These are phyloP conservation scores for Podaxis mareebaensis DNA, from an alignment of 768 basidiomycete genomes.

Conservation along the genomic window DNA sequence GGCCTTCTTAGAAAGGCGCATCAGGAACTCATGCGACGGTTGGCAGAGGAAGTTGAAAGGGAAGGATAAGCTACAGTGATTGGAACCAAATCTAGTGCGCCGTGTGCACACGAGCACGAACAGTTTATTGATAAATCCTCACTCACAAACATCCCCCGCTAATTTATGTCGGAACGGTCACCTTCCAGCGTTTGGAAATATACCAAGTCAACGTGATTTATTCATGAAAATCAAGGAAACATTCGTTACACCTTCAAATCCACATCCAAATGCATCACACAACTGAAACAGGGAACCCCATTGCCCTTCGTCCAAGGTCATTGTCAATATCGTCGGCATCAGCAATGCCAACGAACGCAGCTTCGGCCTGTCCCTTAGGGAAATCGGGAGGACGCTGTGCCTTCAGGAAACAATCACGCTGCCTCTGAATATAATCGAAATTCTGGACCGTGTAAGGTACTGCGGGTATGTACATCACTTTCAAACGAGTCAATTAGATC, in stretches of 20 bases:
- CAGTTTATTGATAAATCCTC: no score
- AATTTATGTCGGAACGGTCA: no score
- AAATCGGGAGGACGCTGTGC: slow-evolving; percentile 76
- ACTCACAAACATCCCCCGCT: no score
- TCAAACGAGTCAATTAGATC: slow-evolving; percentile 11
- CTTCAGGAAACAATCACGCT: slow-evolving; percentile 60
- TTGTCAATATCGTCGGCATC: slow-evolving; percentile 34
- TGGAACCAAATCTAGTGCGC: no score
- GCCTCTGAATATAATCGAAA: slow-evolving; percentile 58
- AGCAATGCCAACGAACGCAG: slow-evolving; percentile 36
- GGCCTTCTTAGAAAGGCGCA: slow-evolving; percentile 31
- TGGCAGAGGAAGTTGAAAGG: slow-evolving; percentile 26
- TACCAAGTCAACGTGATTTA: no score
- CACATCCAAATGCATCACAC: neutral
- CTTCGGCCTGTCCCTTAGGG: slow-evolving; percentile 43
- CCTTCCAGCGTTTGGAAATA: no score
- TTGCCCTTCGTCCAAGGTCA: slow-evolving; percentile 28
- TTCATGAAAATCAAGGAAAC: no score
- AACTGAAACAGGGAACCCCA: slow-evolving; percentile 5
- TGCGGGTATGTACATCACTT: slow-evolving; percentile 80
- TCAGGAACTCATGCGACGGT: slow-evolving; percentile 24
- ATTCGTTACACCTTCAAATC: neutral
- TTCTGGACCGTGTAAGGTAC: slow-evolving; percentile 65
- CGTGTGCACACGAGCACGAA: no score
- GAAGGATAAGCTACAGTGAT: neutral